Conservation (phyloP, 2,329 filamentous ascomycete genomes). For the Penicillium freii region DNA sequence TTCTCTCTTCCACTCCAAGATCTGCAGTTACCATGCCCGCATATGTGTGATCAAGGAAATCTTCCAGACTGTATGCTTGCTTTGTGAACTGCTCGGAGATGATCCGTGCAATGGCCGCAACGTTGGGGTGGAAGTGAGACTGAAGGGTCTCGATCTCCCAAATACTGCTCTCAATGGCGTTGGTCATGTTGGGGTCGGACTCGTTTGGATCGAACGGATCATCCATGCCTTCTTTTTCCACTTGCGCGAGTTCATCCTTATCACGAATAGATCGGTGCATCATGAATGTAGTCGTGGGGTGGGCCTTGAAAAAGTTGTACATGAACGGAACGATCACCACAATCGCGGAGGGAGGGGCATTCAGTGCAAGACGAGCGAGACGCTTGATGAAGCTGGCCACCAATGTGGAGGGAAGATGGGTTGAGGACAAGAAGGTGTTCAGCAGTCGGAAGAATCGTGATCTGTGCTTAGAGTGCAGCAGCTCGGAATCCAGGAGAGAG, state of each 20-base stretch:
- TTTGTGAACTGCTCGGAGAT: slow-evolving; percentile 97
- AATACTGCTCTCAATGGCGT: slow-evolving; percentile 85
- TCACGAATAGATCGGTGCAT: slow-evolving; percentile 73
- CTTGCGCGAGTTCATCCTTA: slow-evolving; percentile 54
- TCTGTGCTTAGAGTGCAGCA: slow-evolving; percentile 91
- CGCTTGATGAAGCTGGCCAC: slow-evolving; percentile 96
- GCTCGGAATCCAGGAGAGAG: slow-evolving; percentile 78
- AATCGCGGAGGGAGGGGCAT: slow-evolving; percentile 83
- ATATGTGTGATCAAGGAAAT: slow-evolving; percentile 95
- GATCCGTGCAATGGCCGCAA: slow-evolving; percentile 89
- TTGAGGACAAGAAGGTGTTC: slow-evolving; percentile 85
- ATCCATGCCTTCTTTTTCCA: slow-evolving; percentile 62
- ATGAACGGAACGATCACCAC: slow-evolving; percentile 88
- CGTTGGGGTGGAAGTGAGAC: slow-evolving; percentile 93
- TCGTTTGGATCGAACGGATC: slow-evolving; percentile 79
- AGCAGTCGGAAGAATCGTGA: slow-evolving; percentile 90
- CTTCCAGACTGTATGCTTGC: slow-evolving; percentile 88
- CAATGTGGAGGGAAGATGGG: slow-evolving; percentile 84
- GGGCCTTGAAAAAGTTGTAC: slow-evolving; percentile 88
- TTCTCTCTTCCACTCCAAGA: slow-evolving; percentile 61
- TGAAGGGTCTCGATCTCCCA: slow-evolving; percentile 94
- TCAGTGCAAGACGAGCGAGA: slow-evolving; percentile 78
- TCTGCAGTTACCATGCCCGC: slow-evolving; percentile 73
- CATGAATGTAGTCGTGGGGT: slow-evolving; percentile 94
- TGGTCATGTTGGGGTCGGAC: slow-evolving; percentile 76